Conservation (phyloP, 2,329 filamentous ascomycete species). For the Alternaria metachromatica region DNA sequence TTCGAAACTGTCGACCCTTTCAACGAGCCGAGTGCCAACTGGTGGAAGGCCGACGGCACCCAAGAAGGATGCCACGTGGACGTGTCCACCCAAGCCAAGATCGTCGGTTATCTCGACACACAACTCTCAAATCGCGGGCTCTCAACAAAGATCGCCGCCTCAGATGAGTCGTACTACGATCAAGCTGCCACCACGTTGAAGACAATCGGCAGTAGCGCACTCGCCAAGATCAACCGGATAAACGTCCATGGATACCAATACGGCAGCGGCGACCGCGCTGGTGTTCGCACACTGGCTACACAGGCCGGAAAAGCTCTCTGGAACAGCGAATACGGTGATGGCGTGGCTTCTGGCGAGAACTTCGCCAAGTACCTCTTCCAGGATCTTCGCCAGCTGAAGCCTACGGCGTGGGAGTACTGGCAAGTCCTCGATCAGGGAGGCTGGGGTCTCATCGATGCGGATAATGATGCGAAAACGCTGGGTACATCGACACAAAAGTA, state of each 20-base stretch:
- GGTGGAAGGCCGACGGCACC: conserved; percentile 16
- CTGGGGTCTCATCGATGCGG: conserved; percentile 9
- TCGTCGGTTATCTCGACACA: conserved; percentile 5
- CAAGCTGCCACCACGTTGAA: conserved; percentile 6
- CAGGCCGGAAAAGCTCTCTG: conserved; percentile 3
- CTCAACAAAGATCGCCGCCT: conserved; percentile 7
- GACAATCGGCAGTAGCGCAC: conserved; percentile 10
- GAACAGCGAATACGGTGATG: conserved; percentile 15
- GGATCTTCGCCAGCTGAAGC: conserved; percentile 11
- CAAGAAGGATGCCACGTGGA: conserved; percentile 14
- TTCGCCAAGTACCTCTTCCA: conserved; percentile 4
- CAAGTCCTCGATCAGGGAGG: conserved; percentile 10
- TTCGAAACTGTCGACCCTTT: conserved; percentile 13
- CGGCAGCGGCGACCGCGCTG: conserved; percentile 4
- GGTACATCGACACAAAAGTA: conserved; percentile 9
- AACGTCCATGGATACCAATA: conserved; percentile 14
- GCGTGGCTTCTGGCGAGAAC: conserved; percentile 1
- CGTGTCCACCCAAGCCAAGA: conserved; percentile 7
- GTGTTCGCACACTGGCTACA: conserved; percentile 1
- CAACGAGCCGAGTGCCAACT: conserved; percentile 14
- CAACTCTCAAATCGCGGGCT: conserved; percentile 6
- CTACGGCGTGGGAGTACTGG: conserved; percentile 12
- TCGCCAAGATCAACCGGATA: conserved; percentile 7
- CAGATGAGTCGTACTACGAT: conserved; percentile 15
- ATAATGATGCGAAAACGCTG: conserved; percentile 12